phyloP scores from a whole-genome alignment of 345 rosid species.

The Bruguiera sexangula region DNA sequence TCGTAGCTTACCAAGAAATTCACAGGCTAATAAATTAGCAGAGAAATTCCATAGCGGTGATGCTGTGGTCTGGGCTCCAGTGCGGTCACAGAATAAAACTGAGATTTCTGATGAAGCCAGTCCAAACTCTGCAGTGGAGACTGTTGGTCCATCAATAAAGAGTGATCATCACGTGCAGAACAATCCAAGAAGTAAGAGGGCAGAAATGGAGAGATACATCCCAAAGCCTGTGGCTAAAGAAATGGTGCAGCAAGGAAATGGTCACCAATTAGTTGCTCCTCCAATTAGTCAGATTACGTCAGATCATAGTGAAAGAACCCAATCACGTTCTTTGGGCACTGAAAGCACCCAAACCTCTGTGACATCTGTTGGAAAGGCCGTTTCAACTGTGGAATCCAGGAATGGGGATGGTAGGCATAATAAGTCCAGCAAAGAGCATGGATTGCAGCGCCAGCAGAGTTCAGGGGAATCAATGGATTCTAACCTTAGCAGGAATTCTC shows the following conservation, averaged over 20 bases:
- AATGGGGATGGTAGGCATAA: conserved; percentile 54
- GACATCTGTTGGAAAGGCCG: conserved; percentile 36
- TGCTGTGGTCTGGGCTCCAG: conserved; percentile 89
- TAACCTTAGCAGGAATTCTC: conserved; percentile 34
- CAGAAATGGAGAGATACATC: conserved; percentile 84
- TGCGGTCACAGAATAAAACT: conserved; percentile 53
- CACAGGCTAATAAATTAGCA: conserved; percentile 41
- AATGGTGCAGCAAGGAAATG: conserved; percentile 61
- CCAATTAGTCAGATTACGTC: conserved; percentile 27
- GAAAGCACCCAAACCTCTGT: conserved; percentile 36
- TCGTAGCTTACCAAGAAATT: conserved; percentile 51
- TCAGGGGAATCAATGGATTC: conserved; percentile 39
- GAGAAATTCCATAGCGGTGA: conserved; percentile 52
- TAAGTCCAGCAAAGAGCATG: conserved; percentile 58
- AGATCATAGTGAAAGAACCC: conserved; percentile 29
- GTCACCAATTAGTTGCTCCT: conserved; percentile 40
- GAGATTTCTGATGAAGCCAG: conserved; percentile 49
- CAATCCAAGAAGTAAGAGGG: conserved; percentile 68
- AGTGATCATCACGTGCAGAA: conserved; percentile 52
- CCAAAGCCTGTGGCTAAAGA: conserved; percentile 90
- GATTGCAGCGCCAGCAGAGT: conserved; percentile 64
- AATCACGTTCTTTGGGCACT: conserved; percentile 34
- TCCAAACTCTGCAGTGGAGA: conserved; percentile 42
- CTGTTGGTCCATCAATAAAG: conserved; percentile 35
- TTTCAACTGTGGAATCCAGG: conserved; percentile 37